These are phyloP conservation scores for Melanogaster broomeanus DNA, from an alignment of 768 basidiomycete species.

Conservation along the genomic window DNA sequence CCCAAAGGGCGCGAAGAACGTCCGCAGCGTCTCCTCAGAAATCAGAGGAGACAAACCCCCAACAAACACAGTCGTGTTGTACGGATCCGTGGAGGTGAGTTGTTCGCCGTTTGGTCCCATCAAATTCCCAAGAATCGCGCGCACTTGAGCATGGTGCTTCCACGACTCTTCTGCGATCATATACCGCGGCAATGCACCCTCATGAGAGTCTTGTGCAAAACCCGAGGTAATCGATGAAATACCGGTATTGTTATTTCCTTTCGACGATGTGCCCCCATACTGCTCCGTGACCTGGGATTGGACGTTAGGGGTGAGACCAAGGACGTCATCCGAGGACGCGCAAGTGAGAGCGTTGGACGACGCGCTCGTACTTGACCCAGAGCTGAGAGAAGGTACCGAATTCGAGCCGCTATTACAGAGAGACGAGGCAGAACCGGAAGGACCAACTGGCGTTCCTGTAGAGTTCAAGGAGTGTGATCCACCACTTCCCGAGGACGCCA, in stretches of 20 bases:
- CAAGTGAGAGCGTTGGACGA: slow-evolving; percentile 54
- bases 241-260: slow-evolving; percentile 23
- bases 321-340: slow-evolving; percentile 53
- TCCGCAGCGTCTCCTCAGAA: slow-evolving; percentile 86
- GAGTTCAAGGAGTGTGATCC: slow-evolving; percentile 22
- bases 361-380: slow-evolving; percentile 45
- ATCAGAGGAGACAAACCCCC: slow-evolving; percentile 88
- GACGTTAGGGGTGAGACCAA: slow-evolving; percentile 46
- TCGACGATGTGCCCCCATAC: slow-evolving; percentile 41
- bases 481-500: slow-evolving; percentile 44
- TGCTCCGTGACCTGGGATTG: slow-evolving; percentile 52
- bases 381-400: slow-evolving; percentile 53
- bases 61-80: slow-evolving; percentile 95
- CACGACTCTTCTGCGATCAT: slow-evolving; percentile 73
- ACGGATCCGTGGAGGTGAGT: slow-evolving; percentile 88
- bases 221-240: slow-evolving; percentile 31
- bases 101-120: slow-evolving; percentile 88
- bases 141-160: slow-evolving; percentile 84
- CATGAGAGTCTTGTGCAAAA: slow-evolving; percentile 47
- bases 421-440: slow-evolving; percentile 49
- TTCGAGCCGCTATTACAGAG: slow-evolving; percentile 47
- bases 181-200: slow-evolving; percentile 50
- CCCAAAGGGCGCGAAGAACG: slow-evolving; percentile 91
- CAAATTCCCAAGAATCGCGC: slow-evolving; percentile 78
- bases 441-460: slow-evolving; percentile 37